Conservation (phyloP, 2,329 filamentous ascomycete genomes). For the Paramyrothecium sp. region DNA sequence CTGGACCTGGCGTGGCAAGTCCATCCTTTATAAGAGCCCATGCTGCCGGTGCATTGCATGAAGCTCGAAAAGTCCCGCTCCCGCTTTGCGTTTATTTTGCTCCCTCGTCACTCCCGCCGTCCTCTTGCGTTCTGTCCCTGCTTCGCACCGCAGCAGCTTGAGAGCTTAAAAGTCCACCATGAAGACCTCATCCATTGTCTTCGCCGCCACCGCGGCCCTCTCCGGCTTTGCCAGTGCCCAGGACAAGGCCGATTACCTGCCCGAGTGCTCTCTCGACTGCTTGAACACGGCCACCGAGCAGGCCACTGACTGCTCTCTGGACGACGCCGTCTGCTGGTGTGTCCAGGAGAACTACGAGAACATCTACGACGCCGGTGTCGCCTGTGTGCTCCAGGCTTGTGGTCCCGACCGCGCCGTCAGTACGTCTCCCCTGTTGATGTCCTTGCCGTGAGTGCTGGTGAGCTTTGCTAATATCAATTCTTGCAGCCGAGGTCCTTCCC, state of each 20-base stretch:
- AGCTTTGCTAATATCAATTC: neutral
- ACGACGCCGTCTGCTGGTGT: neutral
- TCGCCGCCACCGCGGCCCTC: neutral
- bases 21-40: neutral
- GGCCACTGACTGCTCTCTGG: neutral
- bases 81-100: neutral
- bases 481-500: conserved; percentile 7
- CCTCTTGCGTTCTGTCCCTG: neutral
- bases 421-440: neutral
- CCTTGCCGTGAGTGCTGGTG: neutral
- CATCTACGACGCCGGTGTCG: neutral
- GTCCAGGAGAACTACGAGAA: neutral
- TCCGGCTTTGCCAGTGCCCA: neutral
- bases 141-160: neutral
- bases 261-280: neutral
- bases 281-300: neutral
- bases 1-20: neutral
- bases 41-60: neutral
- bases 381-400: neutral
- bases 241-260: neutral
- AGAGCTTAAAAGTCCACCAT: neutral
- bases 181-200: neutral
- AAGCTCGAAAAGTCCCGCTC: neutral
- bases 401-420: conserved; percentile 3
- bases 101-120: neutral